Evolutionary conservation across 305 asterid genomes (phyloP).

Genomic region (Fraxinus baroniana): DNA sequence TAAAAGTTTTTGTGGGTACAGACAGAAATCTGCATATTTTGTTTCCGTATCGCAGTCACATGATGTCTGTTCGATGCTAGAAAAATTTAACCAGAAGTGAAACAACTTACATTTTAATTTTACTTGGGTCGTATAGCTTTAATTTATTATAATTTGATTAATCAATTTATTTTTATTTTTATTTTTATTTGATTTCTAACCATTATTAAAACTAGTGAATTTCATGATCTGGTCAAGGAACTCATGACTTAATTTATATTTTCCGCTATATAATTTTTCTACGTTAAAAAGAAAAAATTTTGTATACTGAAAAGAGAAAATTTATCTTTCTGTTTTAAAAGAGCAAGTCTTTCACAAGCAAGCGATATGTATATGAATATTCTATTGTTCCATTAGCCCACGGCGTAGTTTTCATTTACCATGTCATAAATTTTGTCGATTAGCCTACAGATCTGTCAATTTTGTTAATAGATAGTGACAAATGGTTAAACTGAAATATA

Average conservation of each 20-base stretch:
- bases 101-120: background rate
- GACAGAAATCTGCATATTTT: background rate
- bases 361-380: background rate
- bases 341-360: background rate
- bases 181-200: background rate
- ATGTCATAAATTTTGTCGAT: background rate
- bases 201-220: background rate
- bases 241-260: background rate
- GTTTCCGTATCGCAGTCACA: background rate
- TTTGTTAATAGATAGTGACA: background rate
- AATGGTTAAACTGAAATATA: background rate
- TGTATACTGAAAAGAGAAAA: no score
- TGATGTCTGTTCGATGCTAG: background rate
- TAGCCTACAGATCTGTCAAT: background rate
- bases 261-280: no score
- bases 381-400: background rate
- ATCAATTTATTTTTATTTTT: no score
- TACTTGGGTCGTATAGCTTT: background rate
- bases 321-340: background rate
- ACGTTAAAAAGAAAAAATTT: no score
- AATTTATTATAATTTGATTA: background rate
- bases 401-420: background rate
- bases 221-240: background rate
- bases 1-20: background rate
- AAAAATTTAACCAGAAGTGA: background rate